Evolutionary conservation across 1,284 basidiomycete genomes (phyloP).

Genomic region (Trametes versicolor): DNA sequence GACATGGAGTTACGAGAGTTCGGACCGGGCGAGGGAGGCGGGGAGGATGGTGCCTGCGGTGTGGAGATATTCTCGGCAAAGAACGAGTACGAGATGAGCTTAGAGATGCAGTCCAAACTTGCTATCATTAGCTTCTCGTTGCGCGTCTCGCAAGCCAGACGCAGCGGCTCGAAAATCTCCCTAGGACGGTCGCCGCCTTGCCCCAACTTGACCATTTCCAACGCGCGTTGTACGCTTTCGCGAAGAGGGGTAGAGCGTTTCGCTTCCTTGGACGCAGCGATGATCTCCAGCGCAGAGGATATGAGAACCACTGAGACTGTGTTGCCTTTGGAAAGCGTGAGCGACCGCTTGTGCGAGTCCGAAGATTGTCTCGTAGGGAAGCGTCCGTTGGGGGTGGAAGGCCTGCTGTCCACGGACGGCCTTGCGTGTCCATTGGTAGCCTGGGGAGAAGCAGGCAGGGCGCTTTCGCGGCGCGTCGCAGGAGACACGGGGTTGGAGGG

Average conservation of each 20-base stretch:
- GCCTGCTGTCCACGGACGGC: constrained; percentile 29
- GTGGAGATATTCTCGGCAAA: constrained; percentile 75
- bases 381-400: constrained; percentile 36
- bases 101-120: constrained; percentile 95
- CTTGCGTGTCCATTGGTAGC: constrained; percentile 28
- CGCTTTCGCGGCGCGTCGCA: constrained; percentile 38
- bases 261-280: constrained; percentile 90
- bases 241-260: constrained; percentile 84
- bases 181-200: constrained; percentile 77
- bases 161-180: constrained; percentile 92
- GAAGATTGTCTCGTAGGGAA: constrained; percentile 38
- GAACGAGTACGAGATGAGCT: constrained; percentile 96
- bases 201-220: constrained; percentile 84
- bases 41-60: constrained; percentile 59
- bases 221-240: constrained; percentile 83
- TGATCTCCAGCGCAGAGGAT: constrained; percentile 87
- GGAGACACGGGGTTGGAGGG: constrained; percentile 32
- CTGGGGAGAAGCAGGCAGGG: constrained; percentile 30
- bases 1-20: constrained; percentile 54
- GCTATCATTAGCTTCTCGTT: constrained; percentile 94
- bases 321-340: constrained; percentile 77
- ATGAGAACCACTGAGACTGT: constrained; percentile 84
- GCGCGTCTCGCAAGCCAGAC: constrained; percentile 93
- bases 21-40: constrained; percentile 75
- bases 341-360: constrained; percentile 60